These are phyloP conservation scores for Ophiostoma sp. DNA, from an alignment of 2,329 filamentous ascomycete species.

Conservation along the genomic window DNA sequence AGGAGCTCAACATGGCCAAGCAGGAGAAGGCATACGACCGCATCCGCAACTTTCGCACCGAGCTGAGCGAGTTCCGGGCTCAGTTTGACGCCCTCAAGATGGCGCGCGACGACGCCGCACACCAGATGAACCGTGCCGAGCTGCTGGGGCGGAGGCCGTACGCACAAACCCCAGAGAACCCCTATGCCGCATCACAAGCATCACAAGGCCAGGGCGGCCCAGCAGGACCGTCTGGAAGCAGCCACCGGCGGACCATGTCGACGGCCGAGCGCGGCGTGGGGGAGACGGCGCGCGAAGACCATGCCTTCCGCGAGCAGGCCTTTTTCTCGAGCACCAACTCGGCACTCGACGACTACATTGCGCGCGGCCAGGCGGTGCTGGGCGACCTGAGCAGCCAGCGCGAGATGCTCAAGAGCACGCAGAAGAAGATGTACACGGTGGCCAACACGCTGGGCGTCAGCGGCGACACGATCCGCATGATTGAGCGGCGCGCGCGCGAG, in stretches of 20 bases:
- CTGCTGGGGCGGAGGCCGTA: constrained; percentile 81
- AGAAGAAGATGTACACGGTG: constrained; percentile 83
- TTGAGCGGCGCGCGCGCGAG: constrained; percentile 83
- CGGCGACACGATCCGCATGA: constrained; percentile 94
- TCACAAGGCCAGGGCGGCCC: constrained; percentile 22
- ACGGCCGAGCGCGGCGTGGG: constrained; percentile 22
- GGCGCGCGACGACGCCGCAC: constrained; percentile 67
- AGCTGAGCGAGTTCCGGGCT: constrained; percentile 72
- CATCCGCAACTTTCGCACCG: constrained; percentile 75
- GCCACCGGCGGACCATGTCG: constrained; percentile 16
- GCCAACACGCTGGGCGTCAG: constrained; percentile 91
- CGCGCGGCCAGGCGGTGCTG: constrained; percentile 82
- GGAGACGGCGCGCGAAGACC: constrained; percentile 12
- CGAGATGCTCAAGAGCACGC: constrained; percentile 92
- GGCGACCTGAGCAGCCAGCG: constrained; percentile 83
- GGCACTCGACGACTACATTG: constrained; percentile 90
- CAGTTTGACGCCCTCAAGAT: constrained; percentile 74
- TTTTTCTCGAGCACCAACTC: constrained; percentile 79
- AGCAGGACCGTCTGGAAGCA: constrained; percentile 32
- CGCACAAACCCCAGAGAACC: constrained; percentile 72
- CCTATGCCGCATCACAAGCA: constrained; percentile 56
- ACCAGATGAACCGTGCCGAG: constrained; percentile 65
- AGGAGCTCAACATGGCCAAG: constrained; percentile 86
- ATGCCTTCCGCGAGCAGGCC: constrained; percentile 68
- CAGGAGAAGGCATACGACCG: constrained; percentile 85